Evolutionary conservation across 2,329 filamentous ascomycete species (phyloP).

Genomic region (Massarina eburnea): DNA sequence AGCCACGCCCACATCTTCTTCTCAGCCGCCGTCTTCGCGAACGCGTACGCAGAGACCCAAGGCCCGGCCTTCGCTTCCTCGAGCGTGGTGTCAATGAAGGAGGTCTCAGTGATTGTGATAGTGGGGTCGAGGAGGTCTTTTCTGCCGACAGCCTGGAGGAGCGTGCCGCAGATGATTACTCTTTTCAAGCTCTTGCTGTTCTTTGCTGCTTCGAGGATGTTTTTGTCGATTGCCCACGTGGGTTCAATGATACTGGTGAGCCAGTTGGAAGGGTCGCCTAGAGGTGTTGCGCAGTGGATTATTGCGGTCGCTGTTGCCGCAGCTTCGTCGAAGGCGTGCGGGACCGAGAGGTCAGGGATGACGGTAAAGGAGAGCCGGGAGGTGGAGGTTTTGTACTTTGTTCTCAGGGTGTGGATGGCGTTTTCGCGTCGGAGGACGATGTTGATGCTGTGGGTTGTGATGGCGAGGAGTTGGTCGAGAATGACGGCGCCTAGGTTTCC

Average conservation of each 20-base stretch:
- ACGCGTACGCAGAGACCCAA: conserved; percentile 11
- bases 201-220: conserved; percentile 14
- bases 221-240: conserved; percentile 12
- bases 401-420: conserved; percentile 6
- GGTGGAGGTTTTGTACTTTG: conserved; percentile 8
- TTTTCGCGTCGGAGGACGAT: conserved; percentile 8
- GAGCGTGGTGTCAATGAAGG: conserved; percentile 11
- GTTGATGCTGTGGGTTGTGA: conserved; percentile 14
- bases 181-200: conserved; percentile 9
- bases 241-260: conserved; percentile 12
- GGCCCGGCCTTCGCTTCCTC: conserved; percentile 6
- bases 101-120: conserved; percentile 9
- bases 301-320: conserved; percentile 12
- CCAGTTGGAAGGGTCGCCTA: conserved; percentile 6
- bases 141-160: conserved; percentile 7
- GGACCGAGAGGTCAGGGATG: conserved; percentile 18
- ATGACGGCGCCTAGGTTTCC: conserved; percentile 22
- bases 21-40: conserved; percentile 18
- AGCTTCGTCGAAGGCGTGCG: conserved; percentile 12
- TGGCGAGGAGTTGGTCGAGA: conserved; percentile 19
- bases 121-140: conserved; percentile 3
- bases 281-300: conserved; percentile 17
- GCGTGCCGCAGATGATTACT: conserved; percentile 17
- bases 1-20: conserved; percentile 16
- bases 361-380: conserved; percentile 14